Evolutionary conservation across 441 rosid species (phyloP).

Genomic region (Isatis lusitanica): DNA sequence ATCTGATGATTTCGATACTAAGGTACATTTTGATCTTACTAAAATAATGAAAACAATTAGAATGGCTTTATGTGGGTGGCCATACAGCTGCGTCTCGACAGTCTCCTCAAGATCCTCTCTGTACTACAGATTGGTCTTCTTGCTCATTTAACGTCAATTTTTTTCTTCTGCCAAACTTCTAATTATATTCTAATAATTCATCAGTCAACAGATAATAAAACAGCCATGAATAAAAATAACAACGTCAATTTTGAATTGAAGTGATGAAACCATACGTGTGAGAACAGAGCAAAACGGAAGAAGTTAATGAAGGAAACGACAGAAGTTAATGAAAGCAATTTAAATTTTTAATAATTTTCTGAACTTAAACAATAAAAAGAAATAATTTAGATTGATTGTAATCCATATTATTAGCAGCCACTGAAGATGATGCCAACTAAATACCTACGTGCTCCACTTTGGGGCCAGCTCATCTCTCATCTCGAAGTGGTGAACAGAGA

Average conservation of each 20-base stretch:
- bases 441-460: constrained; percentile 46
- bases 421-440: constrained; percentile 33
- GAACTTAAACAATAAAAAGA: not conserved
- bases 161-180: not conserved
- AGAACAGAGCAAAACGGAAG: constrained; percentile 22
- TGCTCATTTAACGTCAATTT: not conserved
- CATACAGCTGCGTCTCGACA: constrained; percentile 35
- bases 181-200: not conserved
- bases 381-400: not conserved
- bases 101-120: constrained; percentile 32
- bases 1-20: not conserved
- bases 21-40: not conserved
- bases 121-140: constrained; percentile 29
- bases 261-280: constrained; percentile 18
- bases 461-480: constrained; percentile 51
- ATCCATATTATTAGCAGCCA: not conserved
- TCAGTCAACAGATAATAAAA: not conserved
- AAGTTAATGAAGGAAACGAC: not conserved
- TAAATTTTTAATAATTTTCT: not conserved
- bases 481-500: constrained; percentile 32
- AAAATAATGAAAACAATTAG: not conserved
- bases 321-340: not conserved
- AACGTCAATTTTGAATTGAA: not conserved
- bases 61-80: not conserved
- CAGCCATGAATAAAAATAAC: not conserved